These are phyloP conservation scores for Fraxinus ornus DNA, from an alignment of 305 asterid species.

Conservation along the genomic window DNA sequence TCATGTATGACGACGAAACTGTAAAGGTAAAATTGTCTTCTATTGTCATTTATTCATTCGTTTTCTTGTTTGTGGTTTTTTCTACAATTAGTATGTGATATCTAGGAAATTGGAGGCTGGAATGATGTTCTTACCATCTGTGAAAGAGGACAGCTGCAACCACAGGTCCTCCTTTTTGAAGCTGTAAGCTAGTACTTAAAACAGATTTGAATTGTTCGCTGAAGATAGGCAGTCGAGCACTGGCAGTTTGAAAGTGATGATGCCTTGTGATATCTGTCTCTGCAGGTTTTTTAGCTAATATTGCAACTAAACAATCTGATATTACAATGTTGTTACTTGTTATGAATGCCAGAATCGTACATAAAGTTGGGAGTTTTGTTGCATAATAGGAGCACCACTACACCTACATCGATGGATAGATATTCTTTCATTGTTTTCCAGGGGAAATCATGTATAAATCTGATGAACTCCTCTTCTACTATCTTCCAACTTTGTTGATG, in stretches of 20 bases:
- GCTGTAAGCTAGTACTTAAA: constrained; percentile 51
- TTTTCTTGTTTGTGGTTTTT: neutral
- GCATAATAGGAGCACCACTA: no score
- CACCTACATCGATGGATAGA: no score
- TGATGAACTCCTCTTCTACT: neutral
- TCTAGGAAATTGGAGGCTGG: constrained; percentile 87
- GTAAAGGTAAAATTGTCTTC: constrained; percentile 56
- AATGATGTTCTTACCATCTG: constrained; percentile 76
- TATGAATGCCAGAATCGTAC: neutral
- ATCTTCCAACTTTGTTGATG: neutral
- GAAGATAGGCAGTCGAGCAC: neutral
- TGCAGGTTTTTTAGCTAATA: no score
- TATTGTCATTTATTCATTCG: neutral
- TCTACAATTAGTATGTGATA: constrained; percentile 2
- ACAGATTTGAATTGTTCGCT: constrained; percentile 17
- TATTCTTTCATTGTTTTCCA: neutral
- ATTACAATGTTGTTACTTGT: no score
- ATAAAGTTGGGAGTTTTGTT: neutral
- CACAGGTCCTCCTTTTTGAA: constrained; percentile 86
- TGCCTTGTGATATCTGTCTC: no score
- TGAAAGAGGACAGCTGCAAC: constrained; percentile 86
- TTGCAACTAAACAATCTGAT: neutral
- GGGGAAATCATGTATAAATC: no score
- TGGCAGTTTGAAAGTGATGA: neutral
- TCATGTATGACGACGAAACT: constrained; percentile 86